Evolutionary conservation across 169 alveolate genomes (phyloP), one percentile per base, ranked within the genome.

Genomic region (Cryptosporidium sp.): DNA sequence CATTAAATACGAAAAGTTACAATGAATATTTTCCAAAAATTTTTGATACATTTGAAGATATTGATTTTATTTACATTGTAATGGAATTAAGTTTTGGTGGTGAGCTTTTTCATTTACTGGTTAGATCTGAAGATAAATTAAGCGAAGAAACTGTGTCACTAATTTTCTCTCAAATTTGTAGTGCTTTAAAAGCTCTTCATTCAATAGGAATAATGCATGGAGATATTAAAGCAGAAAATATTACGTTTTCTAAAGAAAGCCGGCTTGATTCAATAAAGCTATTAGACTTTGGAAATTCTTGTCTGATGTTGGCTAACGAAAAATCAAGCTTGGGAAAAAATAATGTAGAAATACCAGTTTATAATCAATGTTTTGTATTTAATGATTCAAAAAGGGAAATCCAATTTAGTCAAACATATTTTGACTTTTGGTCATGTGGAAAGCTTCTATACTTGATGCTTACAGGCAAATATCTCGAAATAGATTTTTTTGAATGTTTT

Each of bases 171-270:
- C 94, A 93, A 85, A 70, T 93, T 31, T 53, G 93, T 45, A 44
- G 75, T 44, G 92, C 94, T 14, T n/a, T 93, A 3, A 48, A 85
- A 48, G 60, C 56, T 33, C 71, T 93, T 2, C 95, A 93, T 70
- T 85, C 85, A 44, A 62, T 75, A 35, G 95, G 95, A 52, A 93
- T 93, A 37, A 87, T 71, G 45, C 97, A 93, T 75, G 93, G 97
- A 80, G 97, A 94, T 86, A 92, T 94, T 31, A 94, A 94, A 56
- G 93, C 94, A 0, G 97, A 94, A 91, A 94, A 94, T 72, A 85
- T 94, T 6, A 69, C 93, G 91, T 84, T 94, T 21, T 92, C 94
- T 16, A 67, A 93, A 68, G 87, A 91, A 62, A 86, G 85, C 26
- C 69, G 89, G 71, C 75, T 80, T 16, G 89, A 80, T 62, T 26